Conservation (phyloP, 352 stramenopile species). For the Globisporangium perplexum region DNA sequence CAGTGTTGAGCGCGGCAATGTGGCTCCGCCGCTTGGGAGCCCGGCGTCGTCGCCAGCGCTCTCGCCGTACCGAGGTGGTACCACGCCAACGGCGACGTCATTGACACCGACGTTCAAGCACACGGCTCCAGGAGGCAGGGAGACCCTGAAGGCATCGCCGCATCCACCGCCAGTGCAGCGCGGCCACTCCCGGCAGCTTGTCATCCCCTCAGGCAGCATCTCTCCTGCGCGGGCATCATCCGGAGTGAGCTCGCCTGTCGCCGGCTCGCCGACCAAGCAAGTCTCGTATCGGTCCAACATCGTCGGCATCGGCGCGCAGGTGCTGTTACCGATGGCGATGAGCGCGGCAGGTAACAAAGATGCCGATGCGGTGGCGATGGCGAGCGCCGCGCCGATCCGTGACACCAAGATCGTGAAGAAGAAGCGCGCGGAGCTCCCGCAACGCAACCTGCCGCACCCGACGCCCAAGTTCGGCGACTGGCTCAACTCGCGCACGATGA, state of each 20-base stretch:
- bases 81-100: not conserved
- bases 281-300: slow-evolving; percentile 48
- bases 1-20: not conserved
- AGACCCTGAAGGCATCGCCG: slow-evolving; percentile 4
- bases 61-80: not conserved
- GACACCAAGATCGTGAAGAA: slow-evolving; percentile 82
- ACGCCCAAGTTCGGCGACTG: slow-evolving; percentile 77
- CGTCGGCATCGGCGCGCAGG: slow-evolving; percentile 25
- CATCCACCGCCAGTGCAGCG: slow-evolving; percentile 16
- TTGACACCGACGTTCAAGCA: slow-evolving; percentile 5
- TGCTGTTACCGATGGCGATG: slow-evolving; percentile 34
- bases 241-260: not conserved
- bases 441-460: slow-evolving; percentile 70
- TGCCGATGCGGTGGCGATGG: not conserved
- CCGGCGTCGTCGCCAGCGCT: not conserved
- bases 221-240: slow-evolving; percentile 27
- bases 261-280: not conserved
- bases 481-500: slow-evolving; percentile 85
- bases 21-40: not conserved
- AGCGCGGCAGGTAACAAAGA: slow-evolving; percentile 2
- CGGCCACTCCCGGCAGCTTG: slow-evolving; percentile 18
- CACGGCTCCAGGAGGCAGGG: not conserved
- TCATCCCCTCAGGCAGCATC: slow-evolving; percentile 11
- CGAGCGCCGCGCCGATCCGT: slow-evolving; percentile 29
- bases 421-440: slow-evolving; percentile 71